A percentile compares a stretch with the other conserved stretches of the same genome.
These are phyloP conservation scores for Russula emetica DNA, from an alignment of 768 basidiomycete species.

Conservation along the genomic window DNA sequence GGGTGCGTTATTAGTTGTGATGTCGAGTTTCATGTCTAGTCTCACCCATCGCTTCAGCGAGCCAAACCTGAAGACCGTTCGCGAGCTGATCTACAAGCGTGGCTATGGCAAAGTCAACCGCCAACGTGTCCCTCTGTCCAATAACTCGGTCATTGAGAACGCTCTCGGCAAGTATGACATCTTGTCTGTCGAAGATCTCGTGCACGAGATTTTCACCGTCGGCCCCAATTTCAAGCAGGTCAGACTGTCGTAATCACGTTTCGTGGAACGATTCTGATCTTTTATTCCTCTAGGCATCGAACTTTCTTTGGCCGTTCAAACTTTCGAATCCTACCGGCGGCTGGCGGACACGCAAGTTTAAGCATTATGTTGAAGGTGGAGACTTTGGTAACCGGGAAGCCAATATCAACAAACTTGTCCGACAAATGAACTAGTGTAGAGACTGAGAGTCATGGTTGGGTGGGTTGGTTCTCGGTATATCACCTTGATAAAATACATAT, in stretches of 20 bases:
- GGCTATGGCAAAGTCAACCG: slow-evolving; percentile 98
- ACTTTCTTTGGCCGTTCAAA: slow-evolving; percentile 99
- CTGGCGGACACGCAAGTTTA: slow-evolving; percentile 98
- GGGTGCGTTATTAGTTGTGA: slow-evolving; percentile 51
- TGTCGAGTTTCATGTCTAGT: neutral
- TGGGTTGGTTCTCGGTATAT: slow-evolving; percentile 26
- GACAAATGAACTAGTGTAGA: slow-evolving; percentile 75
- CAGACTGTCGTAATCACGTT: slow-evolving; percentile 28
- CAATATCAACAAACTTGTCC: slow-evolving; percentile 96
- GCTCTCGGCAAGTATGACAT: slow-evolving; percentile 91
- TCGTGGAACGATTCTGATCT: neutral
- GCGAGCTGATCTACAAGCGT: slow-evolving; percentile 98
- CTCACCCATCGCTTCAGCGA: slow-evolving; percentile 48
- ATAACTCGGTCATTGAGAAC: slow-evolving; percentile 91
- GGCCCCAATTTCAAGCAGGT: slow-evolving; percentile 99
- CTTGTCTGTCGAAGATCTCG: slow-evolving; percentile 94
- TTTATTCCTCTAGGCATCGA: slow-evolving; percentile 50
- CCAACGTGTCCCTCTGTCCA: slow-evolving; percentile 92
- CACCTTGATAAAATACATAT: slow-evolving; percentile 33
- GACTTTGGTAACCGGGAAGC: slow-evolving; percentile 96
- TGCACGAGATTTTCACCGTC: slow-evolving; percentile 91
- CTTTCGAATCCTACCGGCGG: slow-evolving; percentile 98
- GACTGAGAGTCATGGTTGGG: slow-evolving; percentile 13
- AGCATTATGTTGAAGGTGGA: slow-evolving; percentile 92
- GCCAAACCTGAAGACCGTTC: slow-evolving; percentile 93